Base-by-base conservation (phyloP, 331 rosid species). In the Malus hybrid region DNA sequence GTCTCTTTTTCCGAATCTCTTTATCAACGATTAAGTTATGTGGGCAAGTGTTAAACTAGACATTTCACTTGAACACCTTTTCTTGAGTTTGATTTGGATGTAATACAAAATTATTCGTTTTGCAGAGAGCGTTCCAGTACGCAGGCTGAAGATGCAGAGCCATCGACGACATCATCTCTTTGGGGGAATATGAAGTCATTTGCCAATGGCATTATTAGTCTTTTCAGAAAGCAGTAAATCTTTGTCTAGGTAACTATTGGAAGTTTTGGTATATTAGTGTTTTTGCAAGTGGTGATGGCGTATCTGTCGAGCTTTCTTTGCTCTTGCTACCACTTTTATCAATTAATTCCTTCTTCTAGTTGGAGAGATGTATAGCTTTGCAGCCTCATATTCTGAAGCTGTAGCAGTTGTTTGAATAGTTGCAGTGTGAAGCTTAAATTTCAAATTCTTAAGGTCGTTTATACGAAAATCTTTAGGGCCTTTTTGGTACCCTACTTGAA, bases 121-220 rank as follows among this genome's bases (percentile, higher is more conserved):
- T 81, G 65, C 81, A 86, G 89, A 50, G 86, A 68, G 56, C 69
- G 44, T 42, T 60, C 80, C 66, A 29, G 20, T 16, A 73, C 55
- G 74, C 81, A 74, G 81, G 66, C 56, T 34, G 77, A 68, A 44
- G 79, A 26, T 78, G 82, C 60, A 19, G 82, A 75, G 75, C 80
- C 33, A 71, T 53, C 83, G 8, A 75, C 60, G 53, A 76, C 81
- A 70, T 42, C 82, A 56, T 85, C 84, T 77, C 77, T 91, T 22
- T 88, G 93, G 97, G 91, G 81, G 55, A 89, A 78, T 84, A 72
- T 91, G 64, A 91, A 85, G 87, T 83, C 90, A 75, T 75, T 91
- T 76, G 96, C 96, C 15, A 85, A 82, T 72, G 86, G 85, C 55
- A 30, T 91, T 74, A 29, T 89, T 60, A 85, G 80, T 78, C 70